A percentile compares a stretch with the other conserved stretches of the same genome.
phyloP scores from a whole-genome alignment of 306 rosid species.

The Trifolium fragiferum region DNA sequence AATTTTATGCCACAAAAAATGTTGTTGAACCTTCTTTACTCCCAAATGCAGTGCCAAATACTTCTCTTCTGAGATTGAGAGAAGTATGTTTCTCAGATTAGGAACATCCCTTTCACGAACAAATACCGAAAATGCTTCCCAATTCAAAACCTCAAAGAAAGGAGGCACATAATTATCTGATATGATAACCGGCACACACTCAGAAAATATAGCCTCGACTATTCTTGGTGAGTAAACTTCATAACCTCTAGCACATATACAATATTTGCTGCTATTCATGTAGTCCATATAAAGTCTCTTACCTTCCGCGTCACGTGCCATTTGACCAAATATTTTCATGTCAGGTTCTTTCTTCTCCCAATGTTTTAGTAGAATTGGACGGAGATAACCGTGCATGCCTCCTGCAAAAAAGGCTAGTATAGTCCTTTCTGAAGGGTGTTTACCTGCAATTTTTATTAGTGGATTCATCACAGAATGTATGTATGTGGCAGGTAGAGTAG shows the following conservation, averaged over 20 bases:
- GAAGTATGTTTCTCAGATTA: conserved; percentile 63
- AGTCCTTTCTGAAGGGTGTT: conserved; percentile 65
- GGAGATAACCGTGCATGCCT: conserved; percentile 76
- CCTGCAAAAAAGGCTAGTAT: conserved; percentile 82
- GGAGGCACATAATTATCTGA: conserved; percentile 55
- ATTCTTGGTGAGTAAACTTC: conserved; percentile 84
- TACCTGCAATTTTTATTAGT: conserved; percentile 54
- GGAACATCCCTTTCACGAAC: conserved; percentile 63
- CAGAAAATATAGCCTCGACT: conserved; percentile 71
- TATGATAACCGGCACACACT: conserved; percentile 55
- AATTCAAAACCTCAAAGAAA: conserved; percentile 47
- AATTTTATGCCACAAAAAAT: conserved; percentile 70
- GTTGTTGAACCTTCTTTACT: conserved; percentile 66
- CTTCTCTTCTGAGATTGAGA: conserved; percentile 72
- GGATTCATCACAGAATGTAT: conserved; percentile 67
- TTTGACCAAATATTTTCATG: conserved; percentile 83
- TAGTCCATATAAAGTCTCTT: conserved; percentile 67
- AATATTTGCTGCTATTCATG: conserved; percentile 85
- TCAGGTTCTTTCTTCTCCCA: conserved; percentile 77
- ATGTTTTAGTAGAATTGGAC: conserved; percentile 66
- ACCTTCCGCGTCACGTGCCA: conserved; percentile 71
- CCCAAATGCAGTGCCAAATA: conserved; percentile 59
- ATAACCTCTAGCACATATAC: conserved; percentile 86
- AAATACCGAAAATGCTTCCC: conserved; percentile 49
- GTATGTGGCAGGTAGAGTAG: conserved; percentile 76